Evolutionary conservation across 768 basidiomycete species (phyloP).

Genomic region (Boletus patriciae): DNA sequence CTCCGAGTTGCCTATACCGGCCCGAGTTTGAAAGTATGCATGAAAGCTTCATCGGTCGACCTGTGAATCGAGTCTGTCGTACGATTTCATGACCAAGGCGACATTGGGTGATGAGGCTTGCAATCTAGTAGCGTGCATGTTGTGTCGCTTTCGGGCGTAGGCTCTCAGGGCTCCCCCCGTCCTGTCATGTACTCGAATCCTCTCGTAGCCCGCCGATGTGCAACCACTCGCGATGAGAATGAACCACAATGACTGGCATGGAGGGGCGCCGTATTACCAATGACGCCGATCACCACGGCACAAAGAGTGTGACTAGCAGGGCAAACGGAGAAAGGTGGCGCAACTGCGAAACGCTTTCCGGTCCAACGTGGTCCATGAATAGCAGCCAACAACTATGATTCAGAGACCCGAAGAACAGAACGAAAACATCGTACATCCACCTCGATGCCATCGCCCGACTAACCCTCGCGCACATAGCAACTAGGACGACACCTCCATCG

Average conservation of each 20-base stretch:
- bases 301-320: too few species aligned
- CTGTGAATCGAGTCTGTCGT: background rate
- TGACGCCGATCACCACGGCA: too few species aligned
- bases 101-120: background rate
- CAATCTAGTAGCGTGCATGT: background rate
- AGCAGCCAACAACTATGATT: background rate
- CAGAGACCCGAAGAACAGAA: background rate
- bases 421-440: background rate
- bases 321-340: too few species aligned
- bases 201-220: too few species aligned
- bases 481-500: conserved; percentile 31
- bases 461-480: background rate
- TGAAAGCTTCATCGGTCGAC: conserved; percentile 2
- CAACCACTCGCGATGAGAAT: too few species aligned
- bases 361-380: background rate
- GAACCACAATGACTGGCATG: too few species aligned
- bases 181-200: too few species aligned
- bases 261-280: too few species aligned
- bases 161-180: too few species aligned
- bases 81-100: background rate
- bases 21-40: conserved; percentile 11
- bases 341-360: too few species aligned
- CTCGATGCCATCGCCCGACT: background rate
- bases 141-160: too few species aligned
- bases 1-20: background rate